Evolutionary conservation across 2,329 filamentous ascomycete genomes (phyloP).

Genomic region (Meredithiella fracta): DNA sequence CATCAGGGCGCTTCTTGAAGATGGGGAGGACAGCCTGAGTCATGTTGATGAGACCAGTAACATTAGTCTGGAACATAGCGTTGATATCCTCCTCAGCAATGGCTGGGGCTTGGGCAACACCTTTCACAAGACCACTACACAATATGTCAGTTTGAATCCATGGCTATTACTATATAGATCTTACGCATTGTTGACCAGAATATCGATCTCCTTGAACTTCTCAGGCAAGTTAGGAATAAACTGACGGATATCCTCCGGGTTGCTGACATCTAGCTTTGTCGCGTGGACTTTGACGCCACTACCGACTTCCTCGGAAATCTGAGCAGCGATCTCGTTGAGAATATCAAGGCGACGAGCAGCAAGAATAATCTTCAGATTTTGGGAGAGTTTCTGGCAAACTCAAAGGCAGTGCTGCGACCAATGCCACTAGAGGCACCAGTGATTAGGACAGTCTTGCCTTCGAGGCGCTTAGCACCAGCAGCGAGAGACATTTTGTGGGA

Average conservation of each 20-base stretch:
- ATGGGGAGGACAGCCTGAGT: constrained; percentile 78
- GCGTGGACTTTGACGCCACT: constrained; percentile 67
- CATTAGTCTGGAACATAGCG: constrained; percentile 83
- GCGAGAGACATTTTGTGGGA: constrained; percentile 34
- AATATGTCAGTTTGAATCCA: constrained; percentile 11
- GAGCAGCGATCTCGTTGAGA: constrained; percentile 56
- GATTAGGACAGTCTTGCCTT: constrained; percentile 81
- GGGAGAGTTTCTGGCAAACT: constrained; percentile 78
- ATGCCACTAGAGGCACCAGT: constrained; percentile 92
- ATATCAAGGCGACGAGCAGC: constrained; percentile 75
- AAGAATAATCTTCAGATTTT: constrained; percentile 67
- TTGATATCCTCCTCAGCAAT: constrained; percentile 71
- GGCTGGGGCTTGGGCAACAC: constrained; percentile 67
- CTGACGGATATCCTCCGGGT: constrained; percentile 51
- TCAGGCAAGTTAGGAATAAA: constrained; percentile 62
- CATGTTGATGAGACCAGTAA: constrained; percentile 89
- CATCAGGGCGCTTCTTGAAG: constrained; percentile 59
- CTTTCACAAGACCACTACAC: constrained; percentile 67
- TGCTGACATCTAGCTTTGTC: constrained; percentile 75
- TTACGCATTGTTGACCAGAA: constrained; percentile 92
- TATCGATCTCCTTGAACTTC: constrained; percentile 70
- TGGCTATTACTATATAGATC: constrained; percentile 21
- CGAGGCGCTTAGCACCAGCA: constrained; percentile 64
- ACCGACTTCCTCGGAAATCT: constrained; percentile 63
- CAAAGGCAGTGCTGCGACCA: constrained; percentile 64